These are phyloP conservation scores for Candida ponderosae DNA, from an alignment of 805 yeast genomes.

Conservation along the genomic window DNA sequence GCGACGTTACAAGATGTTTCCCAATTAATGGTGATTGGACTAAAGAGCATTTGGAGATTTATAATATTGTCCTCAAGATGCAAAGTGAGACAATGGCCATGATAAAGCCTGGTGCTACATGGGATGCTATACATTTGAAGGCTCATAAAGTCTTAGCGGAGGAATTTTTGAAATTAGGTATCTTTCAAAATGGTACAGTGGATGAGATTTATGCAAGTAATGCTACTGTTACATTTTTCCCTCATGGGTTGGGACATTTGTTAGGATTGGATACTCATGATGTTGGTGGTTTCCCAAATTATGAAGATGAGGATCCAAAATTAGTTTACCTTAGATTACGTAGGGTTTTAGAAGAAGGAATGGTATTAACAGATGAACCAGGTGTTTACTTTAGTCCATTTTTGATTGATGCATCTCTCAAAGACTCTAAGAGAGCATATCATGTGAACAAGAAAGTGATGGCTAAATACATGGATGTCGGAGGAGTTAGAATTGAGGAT, in stretches of 20 bases:
- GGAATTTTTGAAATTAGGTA: conserved; percentile 65
- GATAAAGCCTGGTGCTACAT: conserved; percentile 72
- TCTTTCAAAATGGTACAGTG: conserved; percentile 53
- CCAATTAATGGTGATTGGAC: conserved; percentile 90
- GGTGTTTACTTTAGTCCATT: conserved; percentile 88
- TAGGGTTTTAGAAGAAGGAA: conserved; percentile 59
- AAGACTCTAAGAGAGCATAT: conserved; percentile 27
- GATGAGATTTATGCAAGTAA: conserved; percentile 66
- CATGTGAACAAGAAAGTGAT: conserved; percentile 54
- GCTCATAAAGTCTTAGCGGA: conserved; percentile 75
- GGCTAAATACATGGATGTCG: conserved; percentile 76
- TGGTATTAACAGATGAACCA: conserved; percentile 94
- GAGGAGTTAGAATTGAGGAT: conserved; percentile 98
- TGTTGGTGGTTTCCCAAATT: conserved; percentile 84
- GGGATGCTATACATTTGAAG: conserved; percentile 79
- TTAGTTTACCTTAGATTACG: conserved; percentile 75
- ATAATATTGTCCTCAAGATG: conserved; percentile 76
- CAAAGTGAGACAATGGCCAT: conserved; percentile 62
- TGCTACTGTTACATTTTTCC: conserved; percentile 75
- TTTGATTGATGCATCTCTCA: conserved; percentile 56
- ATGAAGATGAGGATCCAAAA: conserved; percentile 74
- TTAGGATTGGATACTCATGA: conserved; percentile 96
- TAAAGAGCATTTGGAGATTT: conserved; percentile 76
- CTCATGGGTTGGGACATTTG: conserved; percentile 94
- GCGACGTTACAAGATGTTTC: conserved; percentile 93